Evolutionary conservation across 163 green algal species (phyloP).

Genomic region (Chlorella variabilis): DNA sequence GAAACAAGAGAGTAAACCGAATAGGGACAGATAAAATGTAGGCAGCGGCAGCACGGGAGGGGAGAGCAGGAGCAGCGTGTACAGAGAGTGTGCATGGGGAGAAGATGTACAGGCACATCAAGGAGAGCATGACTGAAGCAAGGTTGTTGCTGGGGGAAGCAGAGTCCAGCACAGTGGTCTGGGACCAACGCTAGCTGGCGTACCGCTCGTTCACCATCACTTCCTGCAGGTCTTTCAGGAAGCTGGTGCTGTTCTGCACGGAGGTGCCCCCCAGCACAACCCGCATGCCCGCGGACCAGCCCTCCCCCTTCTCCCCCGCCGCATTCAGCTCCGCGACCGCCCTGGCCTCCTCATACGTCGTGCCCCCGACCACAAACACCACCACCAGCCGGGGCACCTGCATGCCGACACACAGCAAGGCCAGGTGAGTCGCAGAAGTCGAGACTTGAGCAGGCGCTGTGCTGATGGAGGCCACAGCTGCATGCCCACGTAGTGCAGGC

Average conservation of each 20-base stretch:
- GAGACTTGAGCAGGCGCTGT: too few relatives aligned
- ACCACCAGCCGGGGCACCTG: constrained; percentile 77
- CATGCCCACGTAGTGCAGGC: not conserved
- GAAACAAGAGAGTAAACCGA: too few relatives aligned
- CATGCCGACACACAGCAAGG: not conserved
- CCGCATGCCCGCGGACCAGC: constrained; percentile 57
- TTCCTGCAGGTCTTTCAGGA: constrained; percentile 66
- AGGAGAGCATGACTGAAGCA: too few relatives aligned
- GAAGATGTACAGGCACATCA: too few relatives aligned
- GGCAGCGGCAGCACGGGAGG: too few relatives aligned
- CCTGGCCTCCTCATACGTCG: constrained; percentile 95
- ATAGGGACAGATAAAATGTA: too few relatives aligned
- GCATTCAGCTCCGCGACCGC: constrained; percentile 76
- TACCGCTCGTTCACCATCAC: constrained; percentile 43
- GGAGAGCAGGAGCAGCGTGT: too few relatives aligned
- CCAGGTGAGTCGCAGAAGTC: not conserved
- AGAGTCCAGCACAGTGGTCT: too few relatives aligned
- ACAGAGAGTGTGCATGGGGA: too few relatives aligned
- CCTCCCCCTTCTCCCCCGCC: constrained; percentile 42
- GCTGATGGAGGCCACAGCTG: too few relatives aligned
- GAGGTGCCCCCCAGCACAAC: constrained; percentile 88
- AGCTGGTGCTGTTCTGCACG: constrained; percentile 78
- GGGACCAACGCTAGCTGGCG: too few relatives aligned
- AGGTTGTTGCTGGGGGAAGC: too few relatives aligned
- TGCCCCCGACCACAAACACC: constrained; percentile 94